Conservation (phyloP, 2,329 filamentous ascomycete species). For the Colletotrichum incanum region DNA sequence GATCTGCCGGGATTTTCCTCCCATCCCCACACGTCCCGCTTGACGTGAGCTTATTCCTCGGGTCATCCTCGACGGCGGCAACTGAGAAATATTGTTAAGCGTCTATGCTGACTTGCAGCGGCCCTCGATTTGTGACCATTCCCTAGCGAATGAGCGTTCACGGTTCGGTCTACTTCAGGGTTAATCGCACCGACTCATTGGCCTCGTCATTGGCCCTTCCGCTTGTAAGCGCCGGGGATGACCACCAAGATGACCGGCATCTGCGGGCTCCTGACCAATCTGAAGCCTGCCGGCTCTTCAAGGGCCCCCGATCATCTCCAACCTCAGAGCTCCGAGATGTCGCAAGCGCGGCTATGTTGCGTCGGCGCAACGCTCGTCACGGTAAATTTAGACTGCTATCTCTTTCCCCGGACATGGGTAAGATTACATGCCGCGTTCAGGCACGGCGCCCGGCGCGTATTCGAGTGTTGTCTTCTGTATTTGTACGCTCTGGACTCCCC, state of each 20-base stretch:
- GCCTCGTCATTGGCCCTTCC: constrained; percentile 19
- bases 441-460: constrained; percentile 26
- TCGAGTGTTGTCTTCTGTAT: constrained; percentile 14
- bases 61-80: constrained; percentile 21
- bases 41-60: constrained; percentile 35
- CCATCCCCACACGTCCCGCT: constrained; percentile 27
- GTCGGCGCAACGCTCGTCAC: constrained; percentile 41
- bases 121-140: constrained; percentile 12
- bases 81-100: constrained; percentile 13
- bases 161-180: constrained; percentile 6
- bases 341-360: constrained; percentile 44
- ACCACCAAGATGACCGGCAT: constrained; percentile 36
- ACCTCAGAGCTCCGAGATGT: constrained; percentile 11
- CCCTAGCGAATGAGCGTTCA: constrained; percentile 16
- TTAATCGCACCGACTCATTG: constrained; percentile 15
- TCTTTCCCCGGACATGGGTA: constrained; percentile 17
- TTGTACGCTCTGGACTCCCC: constrained; percentile 26
- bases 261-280: constrained; percentile 36
- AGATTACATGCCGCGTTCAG: constrained; percentile 23
- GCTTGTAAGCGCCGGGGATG: constrained; percentile 39
- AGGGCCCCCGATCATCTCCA: constrained; percentile 22
- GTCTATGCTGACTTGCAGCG: constrained; percentile 16
- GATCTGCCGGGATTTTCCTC: background rate
- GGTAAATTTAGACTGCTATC: constrained; percentile 29
- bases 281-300: constrained; percentile 11